Percentiles rank a stretch among this genome's conserved stretches.
phyloP scores from a whole-genome alignment of 352 stramenopile genomes.

The Phytophthora pisi region DNA sequence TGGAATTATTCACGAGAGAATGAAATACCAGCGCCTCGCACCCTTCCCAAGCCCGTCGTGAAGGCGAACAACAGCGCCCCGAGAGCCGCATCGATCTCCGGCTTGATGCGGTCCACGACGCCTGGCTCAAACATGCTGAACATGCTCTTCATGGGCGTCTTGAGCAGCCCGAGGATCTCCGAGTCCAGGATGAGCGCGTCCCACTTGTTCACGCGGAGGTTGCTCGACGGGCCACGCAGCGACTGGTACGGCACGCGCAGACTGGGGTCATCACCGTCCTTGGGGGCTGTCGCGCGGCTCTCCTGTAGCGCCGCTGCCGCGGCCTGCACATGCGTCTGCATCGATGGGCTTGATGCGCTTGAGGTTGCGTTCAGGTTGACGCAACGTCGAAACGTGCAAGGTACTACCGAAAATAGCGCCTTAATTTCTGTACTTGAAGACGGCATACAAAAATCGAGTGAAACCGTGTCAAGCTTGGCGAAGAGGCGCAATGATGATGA shows the following conservation, averaged over 20 bases:
- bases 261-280: neutral
- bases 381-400: slow-evolving; percentile 7
- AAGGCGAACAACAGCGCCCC: slow-evolving; percentile 65
- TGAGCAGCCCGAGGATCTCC: slow-evolving; percentile 81
- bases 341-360: slow-evolving; percentile 12
- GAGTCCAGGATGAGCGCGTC: slow-evolving; percentile 81
- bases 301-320: slow-evolving; percentile 47
- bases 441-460: slow-evolving; percentile 2
- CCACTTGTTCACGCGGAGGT: slow-evolving; percentile 85
- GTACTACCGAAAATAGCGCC: neutral
- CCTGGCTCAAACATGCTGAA: slow-evolving; percentile 80
- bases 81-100: slow-evolving; percentile 74
- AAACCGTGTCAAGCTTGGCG: neutral
- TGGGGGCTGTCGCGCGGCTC: slow-evolving; percentile 5
- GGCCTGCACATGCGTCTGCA: slow-evolving; percentile 45
- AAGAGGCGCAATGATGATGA: slow-evolving; percentile 7
- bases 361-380: slow-evolving; percentile 32
- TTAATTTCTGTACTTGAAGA: neutral
- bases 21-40: slow-evolving; percentile 23
- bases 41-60: slow-evolving; percentile 63
- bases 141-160: slow-evolving; percentile 76
- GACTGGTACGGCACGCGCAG: slow-evolving; percentile 49
- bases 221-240: slow-evolving; percentile 48
- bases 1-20: neutral
- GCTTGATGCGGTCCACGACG: slow-evolving; percentile 66